Evolutionary conservation across 2,329 filamentous ascomycete species (phyloP).

Genomic region (Diaporthe eres): DNA sequence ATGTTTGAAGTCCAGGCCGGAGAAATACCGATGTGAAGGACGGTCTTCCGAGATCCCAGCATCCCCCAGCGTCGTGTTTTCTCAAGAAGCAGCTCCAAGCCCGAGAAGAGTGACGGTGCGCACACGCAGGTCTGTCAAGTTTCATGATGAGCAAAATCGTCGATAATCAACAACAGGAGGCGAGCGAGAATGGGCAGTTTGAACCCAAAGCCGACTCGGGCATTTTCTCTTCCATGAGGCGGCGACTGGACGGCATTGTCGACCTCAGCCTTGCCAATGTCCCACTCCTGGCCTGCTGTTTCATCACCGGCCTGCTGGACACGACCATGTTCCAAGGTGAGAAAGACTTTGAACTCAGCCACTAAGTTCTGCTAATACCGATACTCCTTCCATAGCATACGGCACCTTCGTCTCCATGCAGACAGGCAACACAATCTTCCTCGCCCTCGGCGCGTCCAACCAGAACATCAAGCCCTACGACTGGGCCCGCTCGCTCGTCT

Average conservation of each 20-base stretch:
- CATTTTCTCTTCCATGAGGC: not conserved
- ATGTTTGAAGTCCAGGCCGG: not conserved
- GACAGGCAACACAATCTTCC: conserved; percentile 58
- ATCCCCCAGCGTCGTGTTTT: not conserved
- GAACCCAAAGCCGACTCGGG: not conserved
- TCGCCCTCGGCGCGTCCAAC: conserved; percentile 56
- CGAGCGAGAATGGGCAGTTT: not conserved
- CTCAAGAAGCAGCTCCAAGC: not conserved
- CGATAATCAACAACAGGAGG: not conserved
- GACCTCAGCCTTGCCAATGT: conserved; percentile 39
- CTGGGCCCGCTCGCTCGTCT: conserved; percentile 59
- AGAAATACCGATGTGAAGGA: not conserved
- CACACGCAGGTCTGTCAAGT: not conserved
- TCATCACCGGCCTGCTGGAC: conserved; percentile 44
- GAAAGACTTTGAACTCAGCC: not conserved
- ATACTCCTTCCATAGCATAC: conserved; percentile 50
- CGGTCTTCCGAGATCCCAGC: not conserved
- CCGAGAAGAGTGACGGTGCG: not conserved
- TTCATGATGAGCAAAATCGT: not conserved
- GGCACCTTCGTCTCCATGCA: conserved; percentile 60
- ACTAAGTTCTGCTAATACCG: not conserved
- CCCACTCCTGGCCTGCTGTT: conserved; percentile 42
- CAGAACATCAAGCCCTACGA: conserved; percentile 57
- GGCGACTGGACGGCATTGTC: conserved; percentile 15
- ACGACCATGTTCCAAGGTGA: conserved; percentile 45